phyloP scores from a whole-genome alignment of 352 stramenopile species.

The Globisporangium cylindrosporum region DNA sequence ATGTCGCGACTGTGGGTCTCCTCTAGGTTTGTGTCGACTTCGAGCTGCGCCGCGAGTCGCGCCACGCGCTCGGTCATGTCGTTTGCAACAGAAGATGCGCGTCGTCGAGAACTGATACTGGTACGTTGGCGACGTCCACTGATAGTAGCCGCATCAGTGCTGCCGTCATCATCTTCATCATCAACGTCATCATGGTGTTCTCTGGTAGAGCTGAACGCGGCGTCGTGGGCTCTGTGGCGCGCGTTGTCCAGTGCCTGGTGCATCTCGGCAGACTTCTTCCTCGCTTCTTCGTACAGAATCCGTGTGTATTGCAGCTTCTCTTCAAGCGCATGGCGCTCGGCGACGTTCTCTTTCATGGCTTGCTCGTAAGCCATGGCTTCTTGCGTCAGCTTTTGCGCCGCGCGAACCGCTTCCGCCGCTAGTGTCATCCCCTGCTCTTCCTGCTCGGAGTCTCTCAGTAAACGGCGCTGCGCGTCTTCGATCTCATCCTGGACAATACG shows the following conservation, averaged over 20 bases:
- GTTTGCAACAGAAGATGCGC: neutral
- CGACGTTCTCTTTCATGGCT: slow-evolving; percentile 28
- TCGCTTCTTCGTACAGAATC: slow-evolving; percentile 28
- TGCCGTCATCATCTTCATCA: slow-evolving; percentile 12
- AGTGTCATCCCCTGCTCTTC: slow-evolving; percentile 42
- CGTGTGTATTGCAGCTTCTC: slow-evolving; percentile 28
- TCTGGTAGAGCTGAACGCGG: slow-evolving; percentile 9
- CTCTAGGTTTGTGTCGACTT: slow-evolving; percentile 49
- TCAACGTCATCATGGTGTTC: neutral
- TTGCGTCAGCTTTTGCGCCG: slow-evolving; percentile 27
- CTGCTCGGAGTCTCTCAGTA: slow-evolving; percentile 35
- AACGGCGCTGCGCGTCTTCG: slow-evolving; percentile 54
- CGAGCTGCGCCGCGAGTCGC: slow-evolving; percentile 50
- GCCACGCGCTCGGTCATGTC: slow-evolving; percentile 25
- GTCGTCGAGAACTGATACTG: slow-evolving; percentile 5
- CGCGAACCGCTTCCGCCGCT: slow-evolving; percentile 44
- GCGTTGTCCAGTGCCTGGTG: slow-evolving; percentile 27
- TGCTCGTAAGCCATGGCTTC: slow-evolving; percentile 31
- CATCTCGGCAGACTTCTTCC: slow-evolving; percentile 25
- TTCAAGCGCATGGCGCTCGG: slow-evolving; percentile 25
- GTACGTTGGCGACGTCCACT: neutral
- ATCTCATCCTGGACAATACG: slow-evolving; percentile 78
- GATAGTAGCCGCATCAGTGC: slow-evolving; percentile 11
- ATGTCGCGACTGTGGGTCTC: slow-evolving; percentile 38
- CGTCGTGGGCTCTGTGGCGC: slow-evolving; percentile 36